Base-by-base conservation (phyloP, 148 eudicot genomes). In the Fagopyrum homotropicum region DNA sequence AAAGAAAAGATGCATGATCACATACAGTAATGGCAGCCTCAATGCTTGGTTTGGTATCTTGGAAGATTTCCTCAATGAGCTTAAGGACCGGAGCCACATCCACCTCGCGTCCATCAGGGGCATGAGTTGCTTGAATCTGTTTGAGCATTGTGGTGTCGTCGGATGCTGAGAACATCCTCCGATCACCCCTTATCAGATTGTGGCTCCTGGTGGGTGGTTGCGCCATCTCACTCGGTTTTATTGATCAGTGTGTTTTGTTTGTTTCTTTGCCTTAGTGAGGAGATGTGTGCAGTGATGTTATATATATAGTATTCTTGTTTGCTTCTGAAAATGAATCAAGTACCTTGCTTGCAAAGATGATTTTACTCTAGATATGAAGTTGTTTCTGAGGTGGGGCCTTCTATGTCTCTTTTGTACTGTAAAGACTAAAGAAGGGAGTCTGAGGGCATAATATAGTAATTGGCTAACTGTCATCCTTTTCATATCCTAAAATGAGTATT, bases 71-170 rank as follows among this genome's bases (percentile, higher is more conserved):
- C 79, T 88, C 86, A 7, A 89, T 79, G 79, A 89, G 79, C 50
- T 81, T 80, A 45, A 93, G 82, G 63, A 91, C 88, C 0, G 92
- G 89, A 15, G 83, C 84, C 50, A 87, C 85, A 29, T 93, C 96
- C 30, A 93, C 88, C 45, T 83, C 86, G 3, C 88, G 88, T 17
- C 91, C 91, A 81, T 89, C 93, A 7, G 90, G 93, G 60, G 92
- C 75, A 72, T 93, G 98, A 2, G 92, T 93, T 5, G 85, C 86
- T 57, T 80, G 88, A 68, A 93, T 85, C 76, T 91, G 93, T 78
- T 86, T 91, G 77, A 82, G 83, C 89, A 93, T 89, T 29, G 89
- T 88, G 76, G 75, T 77, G 66, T 93, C 98, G 4, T 93, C 97
- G 2, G 97, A 88, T n/a, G 86, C 78, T 45, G 87, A 80, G 78